Conservation (phyloP, 2,329 filamentous ascomycete species). For the Alternaria consortialis region DNA sequence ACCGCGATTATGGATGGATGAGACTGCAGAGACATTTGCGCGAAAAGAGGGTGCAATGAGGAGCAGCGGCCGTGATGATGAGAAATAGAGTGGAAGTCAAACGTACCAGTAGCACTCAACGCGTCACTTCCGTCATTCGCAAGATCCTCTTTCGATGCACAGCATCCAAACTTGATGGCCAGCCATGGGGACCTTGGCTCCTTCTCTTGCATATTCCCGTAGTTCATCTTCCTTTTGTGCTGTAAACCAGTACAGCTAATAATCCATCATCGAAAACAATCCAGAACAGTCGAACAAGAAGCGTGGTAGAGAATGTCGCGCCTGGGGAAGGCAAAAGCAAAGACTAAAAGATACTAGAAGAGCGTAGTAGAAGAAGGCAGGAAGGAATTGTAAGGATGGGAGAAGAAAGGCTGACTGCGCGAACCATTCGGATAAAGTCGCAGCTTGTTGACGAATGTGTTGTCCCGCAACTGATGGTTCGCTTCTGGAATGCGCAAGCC, state of each 20-base stretch:
- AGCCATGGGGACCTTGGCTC: conserved; percentile 40
- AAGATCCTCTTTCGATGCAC: conserved; percentile 45
- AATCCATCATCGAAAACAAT: conserved; percentile 25
- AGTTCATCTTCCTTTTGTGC: conserved; percentile 29
- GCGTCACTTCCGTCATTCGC: conserved; percentile 34
- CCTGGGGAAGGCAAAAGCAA: conserved; percentile 19
- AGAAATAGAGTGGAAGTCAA: conserved; percentile 9
- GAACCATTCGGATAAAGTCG: conserved; percentile 11
- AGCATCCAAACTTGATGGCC: conserved; percentile 51
- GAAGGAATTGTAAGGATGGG: conserved; percentile 6
- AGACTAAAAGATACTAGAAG: conserved; percentile 13
- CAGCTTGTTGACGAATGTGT: conserved; percentile 18
- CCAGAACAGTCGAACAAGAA: conserved; percentile 11
- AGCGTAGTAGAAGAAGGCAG: conserved; percentile 12
- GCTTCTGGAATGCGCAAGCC: conserved; percentile 25
- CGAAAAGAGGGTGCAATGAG: background rate
- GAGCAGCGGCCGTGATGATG: background rate
- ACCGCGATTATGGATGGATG: background rate
- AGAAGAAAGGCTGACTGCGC: conserved; percentile 8
- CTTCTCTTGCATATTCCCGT: conserved; percentile 25
- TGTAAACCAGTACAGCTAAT: conserved; percentile 42
- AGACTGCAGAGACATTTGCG: background rate
- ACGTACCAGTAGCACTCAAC: conserved; percentile 42
- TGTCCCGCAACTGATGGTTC: conserved; percentile 21
- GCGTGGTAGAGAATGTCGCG: conserved; percentile 12